Percentiles rank a stretch among this genome's conserved stretches.
Evolutionary conservation across 331 rosid genomes (phyloP).

Genomic region (Rosa hybrid): DNA sequence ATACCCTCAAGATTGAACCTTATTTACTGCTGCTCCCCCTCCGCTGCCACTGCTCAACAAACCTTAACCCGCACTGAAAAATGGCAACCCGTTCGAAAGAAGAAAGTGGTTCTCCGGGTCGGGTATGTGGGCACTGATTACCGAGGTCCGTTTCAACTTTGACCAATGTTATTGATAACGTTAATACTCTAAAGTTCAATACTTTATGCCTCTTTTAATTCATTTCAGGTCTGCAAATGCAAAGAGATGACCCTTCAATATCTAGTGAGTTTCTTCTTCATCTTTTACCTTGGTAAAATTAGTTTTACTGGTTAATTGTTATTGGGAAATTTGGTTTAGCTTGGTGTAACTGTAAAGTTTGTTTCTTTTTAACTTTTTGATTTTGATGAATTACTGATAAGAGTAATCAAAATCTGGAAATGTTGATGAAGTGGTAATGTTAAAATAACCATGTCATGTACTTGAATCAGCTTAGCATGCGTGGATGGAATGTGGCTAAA

Average conservation of each 20-base stretch:
- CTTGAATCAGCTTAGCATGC: too few species aligned
- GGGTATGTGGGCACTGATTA: slow-evolving; percentile 83
- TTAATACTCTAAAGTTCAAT: not conserved
- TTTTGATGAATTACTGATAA: not conserved
- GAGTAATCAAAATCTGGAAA: not conserved
- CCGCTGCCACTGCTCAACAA: slow-evolving; percentile 4
- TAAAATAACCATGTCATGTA: not conserved
- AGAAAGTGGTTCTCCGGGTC: slow-evolving; percentile 79
- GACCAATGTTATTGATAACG: not conserved
- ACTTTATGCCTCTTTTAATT: not conserved
- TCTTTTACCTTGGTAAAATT: not conserved
- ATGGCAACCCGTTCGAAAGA: slow-evolving; percentile 78
- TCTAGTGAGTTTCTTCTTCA: slow-evolving; percentile 51
- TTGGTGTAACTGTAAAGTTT: not conserved
- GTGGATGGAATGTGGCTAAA: slow-evolving; percentile 23
- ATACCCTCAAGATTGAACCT: slow-evolving; percentile 23
- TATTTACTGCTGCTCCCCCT: slow-evolving; percentile 19
- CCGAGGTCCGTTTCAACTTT: slow-evolving; percentile 55
- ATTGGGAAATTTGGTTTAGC: not conserved
- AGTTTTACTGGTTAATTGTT: not conserved
- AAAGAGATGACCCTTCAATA: slow-evolving; percentile 53
- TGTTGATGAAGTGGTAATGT: not conserved
- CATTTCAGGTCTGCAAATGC: slow-evolving; percentile 78
- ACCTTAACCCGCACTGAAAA: slow-evolving; percentile 19
- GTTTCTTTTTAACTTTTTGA: not conserved